A percentile compares a stretch with the other conserved stretches of the same genome.
These are phyloP conservation scores for Pterulicium gracile DNA, from an alignment of 1,284 basidiomycete genomes.

Conservation along the genomic window DNA sequence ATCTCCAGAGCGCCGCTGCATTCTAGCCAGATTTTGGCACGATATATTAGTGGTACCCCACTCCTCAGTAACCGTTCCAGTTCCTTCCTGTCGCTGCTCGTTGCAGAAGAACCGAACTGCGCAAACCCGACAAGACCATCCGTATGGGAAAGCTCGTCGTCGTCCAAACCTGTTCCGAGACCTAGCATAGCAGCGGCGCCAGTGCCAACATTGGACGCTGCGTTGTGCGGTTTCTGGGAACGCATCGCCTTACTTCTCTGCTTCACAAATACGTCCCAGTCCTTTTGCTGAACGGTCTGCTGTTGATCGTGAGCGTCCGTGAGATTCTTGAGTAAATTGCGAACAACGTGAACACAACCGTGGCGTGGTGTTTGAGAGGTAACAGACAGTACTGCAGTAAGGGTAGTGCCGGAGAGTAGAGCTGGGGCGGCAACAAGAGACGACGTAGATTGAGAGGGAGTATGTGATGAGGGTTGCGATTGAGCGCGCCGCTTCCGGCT, in stretches of 20 bases:
- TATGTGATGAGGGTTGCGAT: too few species aligned
- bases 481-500: conserved; percentile 33
- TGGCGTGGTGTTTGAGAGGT: conserved; percentile 53
- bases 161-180: conserved; percentile 48
- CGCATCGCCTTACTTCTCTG: conserved; percentile 38
- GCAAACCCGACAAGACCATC: conserved; percentile 80
- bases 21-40: conserved; percentile 86
- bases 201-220: conserved; percentile 17
- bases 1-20: conserved; percentile 88
- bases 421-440: conserved; percentile 13
- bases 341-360: conserved; percentile 68
- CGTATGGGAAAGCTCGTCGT: conserved; percentile 61
- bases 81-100: conserved; percentile 63
- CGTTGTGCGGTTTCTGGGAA: conserved; percentile 14
- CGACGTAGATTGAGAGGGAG: too few species aligned
- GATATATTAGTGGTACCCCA: conserved; percentile 84
- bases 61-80: conserved; percentile 72
- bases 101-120: conserved; percentile 66
- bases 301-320: conserved; percentile 80
- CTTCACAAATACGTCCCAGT: conserved; percentile 86
- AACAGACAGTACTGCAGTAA: conserved; percentile 42
- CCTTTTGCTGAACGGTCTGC: conserved; percentile 62
- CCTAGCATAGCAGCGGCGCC: conserved; percentile 53
- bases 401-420: conserved; percentile 17
- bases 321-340: conserved; percentile 68